A percentile compares a stretch with the other conserved stretches of the same genome.
These are phyloP conservation scores for Chiua virens DNA, from an alignment of 768 basidiomycete genomes.

Conservation along the genomic window DNA sequence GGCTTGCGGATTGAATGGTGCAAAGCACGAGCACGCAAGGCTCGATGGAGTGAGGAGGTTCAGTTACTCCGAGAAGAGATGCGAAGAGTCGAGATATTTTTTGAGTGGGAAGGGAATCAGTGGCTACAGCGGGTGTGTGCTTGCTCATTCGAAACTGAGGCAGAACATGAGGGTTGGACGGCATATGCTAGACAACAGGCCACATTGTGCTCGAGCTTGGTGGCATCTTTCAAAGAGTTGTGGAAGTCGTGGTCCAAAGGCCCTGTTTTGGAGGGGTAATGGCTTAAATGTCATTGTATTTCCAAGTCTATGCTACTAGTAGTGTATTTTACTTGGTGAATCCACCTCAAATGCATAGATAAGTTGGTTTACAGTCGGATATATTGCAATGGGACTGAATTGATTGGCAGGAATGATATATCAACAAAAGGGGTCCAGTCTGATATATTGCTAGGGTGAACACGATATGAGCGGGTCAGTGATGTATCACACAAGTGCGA, in stretches of 20 bases:
- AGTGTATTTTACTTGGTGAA: too few relatives aligned
- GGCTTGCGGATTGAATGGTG: not conserved
- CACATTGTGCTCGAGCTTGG: not conserved
- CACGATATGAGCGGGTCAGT: too few relatives aligned
- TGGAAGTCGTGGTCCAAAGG: not conserved
- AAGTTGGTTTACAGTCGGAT: too few relatives aligned
- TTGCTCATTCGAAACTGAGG: not conserved
- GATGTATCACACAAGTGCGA: too few relatives aligned
- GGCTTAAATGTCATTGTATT: too few relatives aligned
- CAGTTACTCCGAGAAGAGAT: not conserved
- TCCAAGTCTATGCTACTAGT: too few relatives aligned
- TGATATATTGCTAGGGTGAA: too few relatives aligned
- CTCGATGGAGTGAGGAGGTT: not conserved
- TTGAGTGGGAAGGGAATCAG: not conserved
- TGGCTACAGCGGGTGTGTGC: not conserved
- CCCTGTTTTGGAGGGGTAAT: too few relatives aligned
- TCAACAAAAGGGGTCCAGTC: too few relatives aligned
- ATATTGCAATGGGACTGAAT: too few relatives aligned
- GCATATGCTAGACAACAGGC: not conserved
- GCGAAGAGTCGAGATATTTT: not conserved
- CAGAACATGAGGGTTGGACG: not conserved
- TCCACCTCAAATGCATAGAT: too few relatives aligned
- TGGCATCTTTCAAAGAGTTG: not conserved
- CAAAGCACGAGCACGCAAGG: not conserved
- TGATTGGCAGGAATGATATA: too few relatives aligned